A percentile compares a stretch with the other conserved stretches of the same genome.
phyloP scores from a whole-genome alignment of 2,329 filamentous ascomycete genomes.

The Penicillium olsonii region DNA sequence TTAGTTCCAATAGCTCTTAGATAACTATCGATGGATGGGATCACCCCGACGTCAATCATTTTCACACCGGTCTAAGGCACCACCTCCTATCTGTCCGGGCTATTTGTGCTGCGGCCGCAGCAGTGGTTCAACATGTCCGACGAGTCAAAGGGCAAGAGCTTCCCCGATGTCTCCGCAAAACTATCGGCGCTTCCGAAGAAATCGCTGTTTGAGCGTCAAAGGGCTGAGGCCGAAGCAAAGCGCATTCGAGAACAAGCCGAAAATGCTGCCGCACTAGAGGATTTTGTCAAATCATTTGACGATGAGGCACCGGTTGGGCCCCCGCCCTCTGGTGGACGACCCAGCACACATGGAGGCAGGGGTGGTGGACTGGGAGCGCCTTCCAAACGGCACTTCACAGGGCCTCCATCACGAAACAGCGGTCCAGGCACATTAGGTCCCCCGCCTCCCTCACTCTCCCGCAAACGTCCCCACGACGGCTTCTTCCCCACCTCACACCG shows the following conservation, averaged over 20 bases:
- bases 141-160: slow-evolving; percentile 46
- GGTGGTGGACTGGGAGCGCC: slow-evolving; percentile 40
- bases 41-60: neutral
- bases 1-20: too few species aligned
- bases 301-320: slow-evolving; percentile 39
- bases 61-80: neutral
- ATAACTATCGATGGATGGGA: too few species aligned
- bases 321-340: slow-evolving; percentile 24
- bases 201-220: slow-evolving; percentile 84
- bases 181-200: slow-evolving; percentile 79
- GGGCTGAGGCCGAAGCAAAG: slow-evolving; percentile 87
- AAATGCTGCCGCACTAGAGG: slow-evolving; percentile 81
- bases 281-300: slow-evolving; percentile 75
- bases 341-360: slow-evolving; percentile 33
- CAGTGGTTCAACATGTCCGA: slow-evolving; percentile 37
- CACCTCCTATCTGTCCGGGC: neutral
- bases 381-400: slow-evolving; percentile 64
- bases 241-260: slow-evolving; percentile 80
- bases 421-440: slow-evolving; percentile 53
- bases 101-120: slow-evolving; percentile 25
- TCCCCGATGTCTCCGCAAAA: slow-evolving; percentile 75
- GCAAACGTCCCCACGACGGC: slow-evolving; percentile 48
- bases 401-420: slow-evolving; percentile 48
- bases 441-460: slow-evolving; percentile 40
- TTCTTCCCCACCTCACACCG: slow-evolving; percentile 43